A percentile compares a stretch with the other conserved stretches of the same genome.
These are phyloP conservation scores for Prunus padus DNA, from an alignment of 306 rosid species.

Conservation along the genomic window DNA sequence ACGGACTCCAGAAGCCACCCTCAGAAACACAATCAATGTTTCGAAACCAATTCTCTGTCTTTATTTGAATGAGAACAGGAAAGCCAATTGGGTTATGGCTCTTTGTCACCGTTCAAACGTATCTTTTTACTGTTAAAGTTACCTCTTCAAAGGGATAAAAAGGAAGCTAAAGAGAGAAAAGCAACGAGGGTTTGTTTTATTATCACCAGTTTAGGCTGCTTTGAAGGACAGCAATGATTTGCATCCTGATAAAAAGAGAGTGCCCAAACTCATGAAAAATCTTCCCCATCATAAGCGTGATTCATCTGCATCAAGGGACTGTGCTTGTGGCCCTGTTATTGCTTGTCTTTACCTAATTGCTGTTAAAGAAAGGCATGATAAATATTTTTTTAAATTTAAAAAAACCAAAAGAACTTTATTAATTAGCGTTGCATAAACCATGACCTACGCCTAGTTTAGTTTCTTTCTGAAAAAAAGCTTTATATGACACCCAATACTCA, in stretches of 20 bases:
- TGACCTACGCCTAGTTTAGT: background rate
- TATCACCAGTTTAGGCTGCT: constrained; percentile 54
- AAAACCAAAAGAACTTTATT: constrained; percentile 22
- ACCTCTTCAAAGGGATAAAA: constrained; percentile 32
- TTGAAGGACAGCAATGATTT: constrained; percentile 50
- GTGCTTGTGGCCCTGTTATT: constrained; percentile 22
- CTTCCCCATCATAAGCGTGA: constrained; percentile 30
- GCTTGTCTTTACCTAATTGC: constrained; percentile 41
- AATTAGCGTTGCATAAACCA: constrained; percentile 1
- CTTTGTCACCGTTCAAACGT: constrained; percentile 36
- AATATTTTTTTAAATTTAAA: no score
- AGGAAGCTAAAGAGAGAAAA: constrained; percentile 28
- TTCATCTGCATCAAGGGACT: constrained; percentile 30
- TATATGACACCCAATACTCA: background rate
- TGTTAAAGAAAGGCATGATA: constrained; percentile 36
- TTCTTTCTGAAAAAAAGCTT: background rate
- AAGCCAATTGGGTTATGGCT: constrained; percentile 19
- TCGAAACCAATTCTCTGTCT: background rate
- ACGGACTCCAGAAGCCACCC: background rate
- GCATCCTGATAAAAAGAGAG: constrained; percentile 19
- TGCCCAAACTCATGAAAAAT: constrained; percentile 31
- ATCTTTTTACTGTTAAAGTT: constrained; percentile 39
- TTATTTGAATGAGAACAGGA: constrained; percentile 28
- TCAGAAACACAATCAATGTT: background rate
- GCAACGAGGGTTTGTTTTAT: constrained; percentile 32